Conservation (phyloP, 1,284 basidiomycete species). For the Rhodotorula sp. region DNA sequence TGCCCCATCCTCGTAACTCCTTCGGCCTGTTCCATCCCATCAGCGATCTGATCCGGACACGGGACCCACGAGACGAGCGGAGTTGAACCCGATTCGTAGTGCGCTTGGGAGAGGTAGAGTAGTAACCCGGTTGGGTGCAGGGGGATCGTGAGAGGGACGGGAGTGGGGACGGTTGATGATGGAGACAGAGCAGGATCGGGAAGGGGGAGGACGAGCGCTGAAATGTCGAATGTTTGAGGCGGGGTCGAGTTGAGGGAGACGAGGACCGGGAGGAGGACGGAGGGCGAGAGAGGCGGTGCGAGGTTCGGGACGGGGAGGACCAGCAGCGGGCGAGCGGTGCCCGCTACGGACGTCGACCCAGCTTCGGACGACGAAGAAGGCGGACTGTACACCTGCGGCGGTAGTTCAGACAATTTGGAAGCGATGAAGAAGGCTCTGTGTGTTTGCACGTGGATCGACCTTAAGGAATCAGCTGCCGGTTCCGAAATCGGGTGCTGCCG, state of each 20-base stretch:
- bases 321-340: slow-evolving; percentile 6
- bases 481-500: neutral
- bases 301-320: slow-evolving; percentile 23
- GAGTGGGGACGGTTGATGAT: neutral
- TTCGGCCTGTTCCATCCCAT: neutral
- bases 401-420: slow-evolving; percentile 36
- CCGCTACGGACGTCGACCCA: neutral
- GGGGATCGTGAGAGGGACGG: neutral
- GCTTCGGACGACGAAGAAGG: neutral
- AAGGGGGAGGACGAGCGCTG: neutral
- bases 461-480: neutral
- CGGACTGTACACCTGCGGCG: slow-evolving; percentile 15
- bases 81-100: slow-evolving; percentile 33
- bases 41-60: neutral
- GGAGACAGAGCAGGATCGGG: neutral
- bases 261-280: slow-evolving; percentile 13
- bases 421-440: slow-evolving; percentile 34
- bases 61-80: slow-evolving; percentile 34
- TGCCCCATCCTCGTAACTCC: slow-evolving; percentile 20
- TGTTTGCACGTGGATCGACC: neutral
- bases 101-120: slow-evolving; percentile 23
- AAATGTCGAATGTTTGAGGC: neutral
- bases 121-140: slow-evolving; percentile 16
- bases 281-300: slow-evolving; percentile 9
- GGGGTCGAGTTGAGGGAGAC: neutral